Percentiles rank a stretch among this genome's conserved stretches.
phyloP scores from a whole-genome alignment of 345 rosid species.

The Trapa bicornis region DNA sequence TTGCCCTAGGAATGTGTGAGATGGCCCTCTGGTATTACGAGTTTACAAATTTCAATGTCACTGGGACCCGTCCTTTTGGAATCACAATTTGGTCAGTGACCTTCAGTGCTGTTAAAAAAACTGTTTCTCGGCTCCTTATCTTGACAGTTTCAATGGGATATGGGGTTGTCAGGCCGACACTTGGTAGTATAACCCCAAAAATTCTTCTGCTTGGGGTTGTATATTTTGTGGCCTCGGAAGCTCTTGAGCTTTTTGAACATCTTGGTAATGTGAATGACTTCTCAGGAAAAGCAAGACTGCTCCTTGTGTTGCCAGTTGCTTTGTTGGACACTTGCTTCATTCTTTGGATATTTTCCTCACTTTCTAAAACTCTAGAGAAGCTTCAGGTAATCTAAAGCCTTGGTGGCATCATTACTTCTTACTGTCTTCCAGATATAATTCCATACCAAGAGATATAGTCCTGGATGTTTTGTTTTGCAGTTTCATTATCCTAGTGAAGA shows the following conservation, averaged over 20 bases:
- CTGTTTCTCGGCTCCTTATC: slow-evolving; percentile 24
- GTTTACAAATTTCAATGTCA: slow-evolving; percentile 25
- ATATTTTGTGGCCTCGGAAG: slow-evolving; percentile 24
- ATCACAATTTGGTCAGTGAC: slow-evolving; percentile 29
- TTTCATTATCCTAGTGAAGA: not conserved
- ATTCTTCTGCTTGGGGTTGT: slow-evolving; percentile 22
- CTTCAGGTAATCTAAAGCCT: slow-evolving; percentile 20
- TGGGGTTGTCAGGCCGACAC: slow-evolving; percentile 29
- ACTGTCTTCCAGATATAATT: not conserved
- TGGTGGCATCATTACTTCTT: too few relatives aligned
- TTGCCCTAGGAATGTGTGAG: slow-evolving; percentile 34
- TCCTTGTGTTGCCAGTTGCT: slow-evolving; percentile 27
- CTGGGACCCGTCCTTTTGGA: slow-evolving; percentile 24
- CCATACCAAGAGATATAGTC: not conserved
- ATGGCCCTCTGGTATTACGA: slow-evolving; percentile 37
- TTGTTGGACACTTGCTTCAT: slow-evolving; percentile 30
- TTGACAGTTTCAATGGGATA: slow-evolving; percentile 35
- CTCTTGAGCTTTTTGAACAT: slow-evolving; percentile 29
- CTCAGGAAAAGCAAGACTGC: slow-evolving; percentile 22
- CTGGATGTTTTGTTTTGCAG: too few relatives aligned
- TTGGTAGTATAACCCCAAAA: slow-evolving; percentile 20
- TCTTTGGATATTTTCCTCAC: slow-evolving; percentile 33
- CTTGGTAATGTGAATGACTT: slow-evolving; percentile 32
- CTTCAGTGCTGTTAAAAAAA: slow-evolving; percentile 26
- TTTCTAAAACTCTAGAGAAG: slow-evolving; percentile 32